These are phyloP conservation scores for Annulohypoxylon stygium DNA, from an alignment of 495 filamentous ascomycete species.

Conservation along the genomic window DNA sequence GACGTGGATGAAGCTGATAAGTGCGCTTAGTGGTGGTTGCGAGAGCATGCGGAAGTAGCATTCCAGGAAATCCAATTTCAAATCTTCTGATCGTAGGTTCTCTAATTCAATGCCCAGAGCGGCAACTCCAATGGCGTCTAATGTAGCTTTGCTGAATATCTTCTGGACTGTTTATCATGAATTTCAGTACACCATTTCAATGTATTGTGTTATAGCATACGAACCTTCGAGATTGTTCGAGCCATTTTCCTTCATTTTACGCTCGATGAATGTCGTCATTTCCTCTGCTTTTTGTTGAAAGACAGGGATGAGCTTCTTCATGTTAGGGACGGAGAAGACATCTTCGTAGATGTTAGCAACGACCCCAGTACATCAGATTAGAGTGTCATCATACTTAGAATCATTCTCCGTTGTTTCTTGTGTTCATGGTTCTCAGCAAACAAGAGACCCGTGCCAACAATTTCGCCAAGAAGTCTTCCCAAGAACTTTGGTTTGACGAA, in stretches of 20 bases:
- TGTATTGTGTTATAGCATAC: background rate
- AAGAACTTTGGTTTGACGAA: constrained; percentile 16
- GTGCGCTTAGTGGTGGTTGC: constrained; percentile 7
- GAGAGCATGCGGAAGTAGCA: constrained; percentile 18
- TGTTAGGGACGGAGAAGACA: constrained; percentile 15
- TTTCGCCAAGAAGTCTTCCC: constrained; percentile 6
- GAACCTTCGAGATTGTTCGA: background rate
- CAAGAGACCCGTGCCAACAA: constrained; percentile 13
- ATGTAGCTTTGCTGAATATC: constrained; percentile 6
- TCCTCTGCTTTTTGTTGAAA: constrained; percentile 19
- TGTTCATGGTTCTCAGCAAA: constrained; percentile 13
- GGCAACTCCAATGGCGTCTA: constrained; percentile 15
- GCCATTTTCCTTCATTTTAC: constrained; percentile 13
- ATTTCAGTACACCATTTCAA: background rate
- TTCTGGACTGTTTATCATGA: background rate
- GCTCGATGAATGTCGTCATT: constrained; percentile 6
- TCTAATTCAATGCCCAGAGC: constrained; percentile 7
- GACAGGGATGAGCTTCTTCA: constrained; percentile 15
- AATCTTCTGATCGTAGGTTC: constrained; percentile 6
- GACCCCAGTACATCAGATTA: background rate
- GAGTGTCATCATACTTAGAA: background rate
- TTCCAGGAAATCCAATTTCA: constrained; percentile 10
- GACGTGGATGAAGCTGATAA: constrained; percentile 16
- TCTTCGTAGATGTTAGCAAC: background rate
- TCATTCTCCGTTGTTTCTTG: constrained; percentile 16